Conservation (phyloP, 176 grass and related monocot genomes). For the Melocanna baccifera region DNA sequence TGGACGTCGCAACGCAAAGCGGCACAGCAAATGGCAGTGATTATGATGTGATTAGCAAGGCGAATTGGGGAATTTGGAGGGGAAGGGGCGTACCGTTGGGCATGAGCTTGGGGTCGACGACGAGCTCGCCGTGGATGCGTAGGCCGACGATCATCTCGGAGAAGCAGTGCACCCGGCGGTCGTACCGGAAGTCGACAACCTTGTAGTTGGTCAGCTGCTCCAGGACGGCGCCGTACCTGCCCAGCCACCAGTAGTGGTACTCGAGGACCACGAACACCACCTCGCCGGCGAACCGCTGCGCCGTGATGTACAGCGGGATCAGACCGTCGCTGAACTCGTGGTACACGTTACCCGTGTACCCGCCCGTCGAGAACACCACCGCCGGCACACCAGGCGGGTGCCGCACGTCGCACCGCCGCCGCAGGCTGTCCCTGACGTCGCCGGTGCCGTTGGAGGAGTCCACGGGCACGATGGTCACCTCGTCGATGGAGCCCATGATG, state of each 20-base stretch:
- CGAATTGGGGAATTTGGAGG: background rate
- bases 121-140: slow-evolving; percentile 88
- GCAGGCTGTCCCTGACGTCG: background rate
- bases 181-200: slow-evolving; percentile 75
- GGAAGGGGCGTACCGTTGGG: slow-evolving; percentile 50
- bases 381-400: slow-evolving; percentile 59
- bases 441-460: slow-evolving; percentile 2
- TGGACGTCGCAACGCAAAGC: slow-evolving; percentile 27
- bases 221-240: slow-evolving; percentile 71
- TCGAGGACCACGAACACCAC: slow-evolving; percentile 87
- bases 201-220: slow-evolving; percentile 75
- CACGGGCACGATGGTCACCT: slow-evolving; percentile 57
- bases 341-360: slow-evolving; percentile 99
- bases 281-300: slow-evolving; percentile 76
- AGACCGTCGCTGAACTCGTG: slow-evolving; percentile 99
- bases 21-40: background rate
- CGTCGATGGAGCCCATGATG: slow-evolving; percentile 74
- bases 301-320: slow-evolving; percentile 86
- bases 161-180: slow-evolving; percentile 90
- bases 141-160: slow-evolving; percentile 83
- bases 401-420: slow-evolving; percentile 56
- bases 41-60: background rate
- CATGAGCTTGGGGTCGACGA: slow-evolving; percentile 84
- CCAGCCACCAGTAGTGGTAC: slow-evolving; percentile 85
- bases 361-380: slow-evolving; percentile 92